Base-by-base conservation (phyloP, 768 basidiomycete genomes). In the Leccinum incarnatum region DNA sequence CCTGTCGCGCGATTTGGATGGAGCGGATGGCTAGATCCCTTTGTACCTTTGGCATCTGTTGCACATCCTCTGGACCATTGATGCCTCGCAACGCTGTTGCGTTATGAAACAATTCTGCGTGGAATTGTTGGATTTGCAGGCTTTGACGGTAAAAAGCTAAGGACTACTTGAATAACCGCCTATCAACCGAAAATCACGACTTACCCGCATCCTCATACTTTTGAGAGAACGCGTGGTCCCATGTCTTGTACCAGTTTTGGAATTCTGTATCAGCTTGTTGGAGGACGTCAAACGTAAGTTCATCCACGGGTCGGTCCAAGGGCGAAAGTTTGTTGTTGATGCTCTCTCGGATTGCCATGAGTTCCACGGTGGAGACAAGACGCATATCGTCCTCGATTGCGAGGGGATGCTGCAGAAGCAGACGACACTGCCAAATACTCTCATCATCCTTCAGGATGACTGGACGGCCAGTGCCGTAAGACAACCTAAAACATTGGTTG, bases 301-400 rank as follows among this genome's bases (percentile, higher is more conserved):
- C 87, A 23, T 81, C 81, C 29, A 95, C 87, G 4, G 89, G 84
- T 0, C 84, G 82, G 63, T 95, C 91, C 46, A 84, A 83, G 17
- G 90, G 88, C n/a, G 87, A 84, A 46, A 97, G 76, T 17, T 86
- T 83, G 69, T 95, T 90, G 67, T 94, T 88, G 2, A 95, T 81
- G 25, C 89, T 83, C 67, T 96, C 95, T 59, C 95, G 85, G 61
- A 96, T 84, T 30, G 86, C 86, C 83, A 95, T 93, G 56, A 96
- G 81, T 67, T 98, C 94, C 27, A 98, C 93, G 2, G 93, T 95
- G 3, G 95, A 95, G 12, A 97, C 91, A 14, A 98, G 83, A 57
- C 95, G 88, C 84, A 93, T 94, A 67, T 98, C 95, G 63, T 96
- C 94, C 67, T 93, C 88, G 59, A 96, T 91, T 14, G 92, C 83